Base-by-base conservation (phyloP, 208 protist species). In the Vickermania spadyakhi region DNA sequence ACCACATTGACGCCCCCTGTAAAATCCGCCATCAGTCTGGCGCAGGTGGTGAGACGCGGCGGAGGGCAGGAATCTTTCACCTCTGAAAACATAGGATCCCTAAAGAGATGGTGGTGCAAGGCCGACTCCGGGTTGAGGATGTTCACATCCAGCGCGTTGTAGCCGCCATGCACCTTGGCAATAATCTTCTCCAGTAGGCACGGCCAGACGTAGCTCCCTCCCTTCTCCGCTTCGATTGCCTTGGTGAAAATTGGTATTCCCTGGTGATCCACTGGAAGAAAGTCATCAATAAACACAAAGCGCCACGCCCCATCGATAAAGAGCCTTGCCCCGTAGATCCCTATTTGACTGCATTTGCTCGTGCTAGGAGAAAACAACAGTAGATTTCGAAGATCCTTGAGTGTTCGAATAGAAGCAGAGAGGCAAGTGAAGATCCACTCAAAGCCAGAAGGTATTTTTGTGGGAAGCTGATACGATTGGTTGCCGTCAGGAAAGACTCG, bases 231-330 rank as follows among this genome's bases (percentile, higher is more conserved):
- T 61, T 50, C n/a, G 4, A 81, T 67, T 18, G 78, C 73, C 7
- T 79, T 65, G 11, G 74, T 72, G 72, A 96, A 96, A 53, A 92
- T 67, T 42, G 81, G 65, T 7, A 68, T 56, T 25, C 85, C 84
- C 28, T 77, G 62, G 23, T 49, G 57, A 62, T 93, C 74, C 4
- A 93, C 79, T 0, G 89, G 89, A 28, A 96, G 63, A 56, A 86
- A 91, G 60, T 93, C 89, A 68, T 96, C 89, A 0, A 93, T 76
- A 26, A 96, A 42, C 3, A 96, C 77, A 64, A 75, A 93, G 36
- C 85, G 75, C 89, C 89, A 96, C 23, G n/a, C 66, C 3, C 89
- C 84, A 62, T 96, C 89, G 27, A 92, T 68, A 58, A 84, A 77
- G 0, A 93, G 30, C 4, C 81, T 68, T 42, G 90, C 67, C 14